Evolutionary conservation across 2,329 filamentous ascomycete genomes (phyloP).

Genomic region (Ampelomyces quisqualis): DNA sequence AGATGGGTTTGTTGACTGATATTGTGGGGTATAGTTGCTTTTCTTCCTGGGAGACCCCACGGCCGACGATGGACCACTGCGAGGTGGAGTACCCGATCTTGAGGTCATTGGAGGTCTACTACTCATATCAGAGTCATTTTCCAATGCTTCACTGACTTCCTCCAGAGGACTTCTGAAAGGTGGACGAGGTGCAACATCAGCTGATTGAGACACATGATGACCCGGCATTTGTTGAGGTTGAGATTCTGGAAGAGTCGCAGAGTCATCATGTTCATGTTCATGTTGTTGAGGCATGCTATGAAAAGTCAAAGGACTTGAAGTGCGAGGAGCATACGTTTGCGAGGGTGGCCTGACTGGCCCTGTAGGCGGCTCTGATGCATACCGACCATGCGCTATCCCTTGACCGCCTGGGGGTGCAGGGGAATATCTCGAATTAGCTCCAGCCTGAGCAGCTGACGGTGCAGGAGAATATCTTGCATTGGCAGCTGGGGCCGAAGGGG

Average conservation of each 20-base stretch:
- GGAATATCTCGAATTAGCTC: slow-evolving; percentile 43
- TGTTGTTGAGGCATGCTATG: slow-evolving; percentile 43
- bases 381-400: slow-evolving; percentile 40
- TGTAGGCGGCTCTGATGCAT: slow-evolving; percentile 41
- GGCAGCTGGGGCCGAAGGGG: slow-evolving; percentile 33
- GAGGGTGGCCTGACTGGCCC: slow-evolving; percentile 41
- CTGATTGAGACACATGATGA: slow-evolving; percentile 34
- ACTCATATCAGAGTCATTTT: slow-evolving; percentile 21
- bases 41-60: slow-evolving; percentile 46
- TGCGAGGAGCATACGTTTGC: slow-evolving; percentile 62
- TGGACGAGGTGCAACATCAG: slow-evolving; percentile 26
- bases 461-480: slow-evolving; percentile 47
- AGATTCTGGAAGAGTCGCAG: not conserved
- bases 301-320: slow-evolving; percentile 64
- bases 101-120: slow-evolving; percentile 21
- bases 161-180: slow-evolving; percentile 34
- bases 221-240: slow-evolving; percentile 13
- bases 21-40: slow-evolving; percentile 50
- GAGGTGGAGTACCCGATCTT: slow-evolving; percentile 39
- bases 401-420: slow-evolving; percentile 41
- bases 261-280: slow-evolving; percentile 9
- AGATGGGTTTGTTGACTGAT: slow-evolving; percentile 42
- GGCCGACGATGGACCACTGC: slow-evolving; percentile 36
- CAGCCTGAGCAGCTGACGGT: slow-evolving; percentile 38
- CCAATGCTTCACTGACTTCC: slow-evolving; percentile 39